Percentiles rank a stretch among this genome's conserved stretches.
phyloP scores from a whole-genome alignment of 495 filamentous ascomycete species.

The Tuber indicum region DNA sequence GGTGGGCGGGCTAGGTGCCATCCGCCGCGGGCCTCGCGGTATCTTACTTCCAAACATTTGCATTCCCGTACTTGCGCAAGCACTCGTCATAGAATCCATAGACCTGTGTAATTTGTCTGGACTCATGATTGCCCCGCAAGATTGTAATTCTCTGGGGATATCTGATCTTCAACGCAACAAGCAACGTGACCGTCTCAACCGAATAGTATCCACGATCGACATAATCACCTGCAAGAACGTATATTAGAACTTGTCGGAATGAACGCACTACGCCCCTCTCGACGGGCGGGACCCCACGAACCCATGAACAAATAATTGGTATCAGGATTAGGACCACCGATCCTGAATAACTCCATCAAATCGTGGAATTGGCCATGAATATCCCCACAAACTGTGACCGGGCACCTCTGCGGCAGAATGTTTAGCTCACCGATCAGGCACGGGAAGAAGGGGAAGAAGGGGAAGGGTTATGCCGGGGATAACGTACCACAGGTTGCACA shows the following conservation, averaged over 20 bases:
- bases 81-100: conserved; percentile 99
- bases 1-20: background rate
- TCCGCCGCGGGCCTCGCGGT: background rate
- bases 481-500: conserved; percentile 93
- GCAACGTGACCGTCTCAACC: conserved; percentile 88
- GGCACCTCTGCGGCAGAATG: conserved; percentile 63
- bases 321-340: conserved; percentile 83
- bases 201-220: conserved; percentile 97
- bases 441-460: background rate
- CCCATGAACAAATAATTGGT: conserved; percentile 97
- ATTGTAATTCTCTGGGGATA: conserved; percentile 96
- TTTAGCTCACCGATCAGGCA: background rate
- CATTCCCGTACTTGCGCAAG: conserved; percentile 94
- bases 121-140: conserved; percentile 94
- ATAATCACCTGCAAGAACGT: conserved; percentile 65
- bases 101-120: conserved; percentile 93
- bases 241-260: conserved; percentile 8
- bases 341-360: conserved; percentile 90
- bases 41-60: conserved; percentile 94
- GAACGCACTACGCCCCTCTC: conserved; percentile 1
- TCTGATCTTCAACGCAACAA: conserved; percentile 91
- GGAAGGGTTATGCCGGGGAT: conserved; percentile 4
- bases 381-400: conserved; percentile 87
- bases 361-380: conserved; percentile 94
- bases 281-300: conserved; percentile 39